Conservation (phyloP, 352 stramenopile species). For the Pythium aquatile region DNA sequence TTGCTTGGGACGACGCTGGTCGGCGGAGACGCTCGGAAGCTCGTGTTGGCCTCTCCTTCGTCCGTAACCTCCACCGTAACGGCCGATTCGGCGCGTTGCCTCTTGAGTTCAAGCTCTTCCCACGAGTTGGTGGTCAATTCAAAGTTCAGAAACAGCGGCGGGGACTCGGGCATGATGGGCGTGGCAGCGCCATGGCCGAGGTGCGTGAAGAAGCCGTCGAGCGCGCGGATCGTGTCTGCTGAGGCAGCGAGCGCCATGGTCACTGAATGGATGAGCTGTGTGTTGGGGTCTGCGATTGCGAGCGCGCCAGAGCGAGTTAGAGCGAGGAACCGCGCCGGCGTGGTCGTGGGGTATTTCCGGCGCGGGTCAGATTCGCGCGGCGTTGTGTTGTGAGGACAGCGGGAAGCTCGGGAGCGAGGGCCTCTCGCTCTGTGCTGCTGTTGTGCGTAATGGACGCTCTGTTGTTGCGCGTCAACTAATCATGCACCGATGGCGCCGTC, state of each 20-base stretch:
- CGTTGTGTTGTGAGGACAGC: not conserved
- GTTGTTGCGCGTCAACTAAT: conserved; percentile 17
- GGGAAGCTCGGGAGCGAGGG: not conserved
- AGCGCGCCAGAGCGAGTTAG: not conserved
- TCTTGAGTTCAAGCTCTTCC: conserved; percentile 31
- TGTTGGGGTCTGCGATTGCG: not conserved
- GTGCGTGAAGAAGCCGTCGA: conserved; percentile 30
- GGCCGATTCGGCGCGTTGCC: conserved; percentile 20
- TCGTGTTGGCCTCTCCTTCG: conserved; percentile 23
- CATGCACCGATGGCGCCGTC: conserved; percentile 10
- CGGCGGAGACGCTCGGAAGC: not conserved
- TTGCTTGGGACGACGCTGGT: conserved; percentile 8
- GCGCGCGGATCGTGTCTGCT: conserved; percentile 24
- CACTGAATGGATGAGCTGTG: not conserved
- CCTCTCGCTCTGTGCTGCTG: not conserved
- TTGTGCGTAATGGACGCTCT: not conserved
- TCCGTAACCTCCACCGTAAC: conserved; percentile 22
- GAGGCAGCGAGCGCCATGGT: conserved; percentile 24
- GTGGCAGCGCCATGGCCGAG: not conserved
- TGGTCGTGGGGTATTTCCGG: not conserved
- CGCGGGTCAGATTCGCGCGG: conserved; percentile 1
- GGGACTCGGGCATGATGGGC: not conserved
- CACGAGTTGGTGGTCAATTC: conserved; percentile 31
- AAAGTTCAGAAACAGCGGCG: conserved; percentile 28
- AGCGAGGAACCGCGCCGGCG: not conserved